phyloP scores from a whole-genome alignment of 805 yeast species.

The Teunomyces atbi region DNA sequence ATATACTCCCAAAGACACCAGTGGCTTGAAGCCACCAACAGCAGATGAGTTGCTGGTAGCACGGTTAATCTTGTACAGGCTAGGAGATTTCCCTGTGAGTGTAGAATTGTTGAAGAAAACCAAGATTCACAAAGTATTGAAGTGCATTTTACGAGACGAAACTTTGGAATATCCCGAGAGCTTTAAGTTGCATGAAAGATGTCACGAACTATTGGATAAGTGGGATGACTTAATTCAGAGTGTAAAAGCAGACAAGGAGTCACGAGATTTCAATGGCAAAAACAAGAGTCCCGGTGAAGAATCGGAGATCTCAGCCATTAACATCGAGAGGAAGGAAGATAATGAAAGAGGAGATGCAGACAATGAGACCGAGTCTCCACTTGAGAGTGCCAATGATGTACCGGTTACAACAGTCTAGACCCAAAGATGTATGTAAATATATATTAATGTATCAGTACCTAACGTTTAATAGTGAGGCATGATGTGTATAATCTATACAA shows the following conservation, averaged over 20 bases:
- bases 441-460: not conserved
- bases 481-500: not conserved
- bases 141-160: constrained; percentile 43
- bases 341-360: constrained; percentile 3
- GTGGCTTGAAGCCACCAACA: constrained; percentile 37
- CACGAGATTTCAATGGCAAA: constrained; percentile 1
- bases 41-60: constrained; percentile 44
- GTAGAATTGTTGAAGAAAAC: constrained; percentile 41
- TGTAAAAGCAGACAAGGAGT: constrained; percentile 31
- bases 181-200: constrained; percentile 45
- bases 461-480: not conserved
- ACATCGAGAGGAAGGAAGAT: constrained; percentile 10
- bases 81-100: constrained; percentile 43
- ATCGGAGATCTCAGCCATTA: constrained; percentile 12
- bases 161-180: constrained; percentile 43
- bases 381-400: constrained; percentile 7
- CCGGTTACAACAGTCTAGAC: constrained; percentile 10
- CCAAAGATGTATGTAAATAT: constrained; percentile 4
- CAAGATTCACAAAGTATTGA: constrained; percentile 52
- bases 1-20: constrained; percentile 36
- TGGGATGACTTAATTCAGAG: constrained; percentile 42
- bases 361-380: constrained; percentile 1
- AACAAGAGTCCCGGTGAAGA: constrained; percentile 6
- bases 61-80: constrained; percentile 36
- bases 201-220: constrained; percentile 36